These are phyloP conservation scores for Oidiodendron maius DNA, from an alignment of 495 filamentous ascomycete species.

Conservation along the genomic window DNA sequence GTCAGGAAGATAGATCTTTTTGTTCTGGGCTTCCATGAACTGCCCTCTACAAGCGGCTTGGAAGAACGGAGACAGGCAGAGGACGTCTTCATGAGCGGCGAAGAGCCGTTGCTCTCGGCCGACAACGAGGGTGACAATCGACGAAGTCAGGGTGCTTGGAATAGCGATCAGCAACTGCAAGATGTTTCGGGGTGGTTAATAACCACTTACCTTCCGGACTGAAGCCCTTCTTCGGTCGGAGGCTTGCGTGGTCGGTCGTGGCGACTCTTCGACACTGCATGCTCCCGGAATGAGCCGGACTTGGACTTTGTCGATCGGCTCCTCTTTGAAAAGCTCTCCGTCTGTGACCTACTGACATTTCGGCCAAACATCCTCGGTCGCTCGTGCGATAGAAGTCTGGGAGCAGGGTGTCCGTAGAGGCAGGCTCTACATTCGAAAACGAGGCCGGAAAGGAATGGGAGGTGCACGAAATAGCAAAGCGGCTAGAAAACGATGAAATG, in stretches of 20 bases:
- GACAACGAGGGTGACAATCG: slow-evolving; percentile 79
- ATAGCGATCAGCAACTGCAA: slow-evolving; percentile 11
- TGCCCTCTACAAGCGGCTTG: slow-evolving; percentile 51
- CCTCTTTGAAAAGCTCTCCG: slow-evolving; percentile 20
- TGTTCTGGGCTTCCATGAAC: slow-evolving; percentile 54
- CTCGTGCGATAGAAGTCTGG: slow-evolving; percentile 3
- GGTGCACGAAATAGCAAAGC: not conserved
- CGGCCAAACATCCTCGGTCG: slow-evolving; percentile 22
- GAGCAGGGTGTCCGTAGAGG: not conserved
- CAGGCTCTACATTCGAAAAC: not conserved
- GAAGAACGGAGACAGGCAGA: slow-evolving; percentile 80
- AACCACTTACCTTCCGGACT: slow-evolving; percentile 13
- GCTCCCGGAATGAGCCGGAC: slow-evolving; percentile 22
- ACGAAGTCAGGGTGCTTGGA: slow-evolving; percentile 41
- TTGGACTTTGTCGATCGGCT: slow-evolving; percentile 11
- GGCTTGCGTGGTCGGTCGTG: slow-evolving; percentile 16
- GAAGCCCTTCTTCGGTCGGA: slow-evolving; percentile 15
- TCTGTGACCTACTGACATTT: slow-evolving; percentile 20
- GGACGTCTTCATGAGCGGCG: slow-evolving; percentile 84
- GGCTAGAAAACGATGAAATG: not conserved
- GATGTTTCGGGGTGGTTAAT: not conserved
- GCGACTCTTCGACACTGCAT: slow-evolving; percentile 24
- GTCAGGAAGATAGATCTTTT: slow-evolving; percentile 71
- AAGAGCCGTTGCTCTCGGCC: slow-evolving; percentile 80
- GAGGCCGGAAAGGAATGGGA: too few relatives aligned